A percentile compares a stretch with the other conserved stretches of the same genome.
Evolutionary conservation across 257 asterid genomes (phyloP).

Genomic region (Perilla frutescens): DNA sequence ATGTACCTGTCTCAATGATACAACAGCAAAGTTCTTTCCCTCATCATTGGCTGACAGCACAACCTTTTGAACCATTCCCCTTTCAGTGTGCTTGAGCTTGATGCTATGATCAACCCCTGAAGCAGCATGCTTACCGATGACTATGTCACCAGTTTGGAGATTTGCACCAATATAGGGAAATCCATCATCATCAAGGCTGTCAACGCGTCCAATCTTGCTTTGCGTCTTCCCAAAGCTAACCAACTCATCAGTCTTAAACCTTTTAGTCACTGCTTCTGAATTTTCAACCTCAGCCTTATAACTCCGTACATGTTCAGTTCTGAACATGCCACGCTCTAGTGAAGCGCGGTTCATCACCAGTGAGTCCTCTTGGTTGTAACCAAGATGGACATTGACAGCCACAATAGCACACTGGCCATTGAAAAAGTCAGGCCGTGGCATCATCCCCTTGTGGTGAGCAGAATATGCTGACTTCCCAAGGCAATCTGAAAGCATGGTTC

Average conservation of each 20-base stretch:
- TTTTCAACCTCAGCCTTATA: constrained; percentile 82
- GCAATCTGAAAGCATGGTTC: constrained; percentile 78
- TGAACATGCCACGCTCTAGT: constrained; percentile 93
- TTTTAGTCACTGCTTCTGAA: constrained; percentile 53
- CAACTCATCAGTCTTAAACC: constrained; percentile 57
- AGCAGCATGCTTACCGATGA: constrained; percentile 82
- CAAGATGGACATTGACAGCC: constrained; percentile 91
- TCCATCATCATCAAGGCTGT: constrained; percentile 94
- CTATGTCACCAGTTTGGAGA: constrained; percentile 85
- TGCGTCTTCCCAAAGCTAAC: constrained; percentile 77
- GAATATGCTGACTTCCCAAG: constrained; percentile 69
- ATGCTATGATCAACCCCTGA: constrained; percentile 86
- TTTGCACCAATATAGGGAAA: constrained; percentile 88
- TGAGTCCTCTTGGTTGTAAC: constrained; percentile 97
- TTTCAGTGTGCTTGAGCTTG: constrained; percentile 91
- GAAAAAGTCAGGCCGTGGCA: constrained; percentile 82
- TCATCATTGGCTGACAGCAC: constrained; percentile 86
- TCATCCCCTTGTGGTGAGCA: constrained; percentile 59
- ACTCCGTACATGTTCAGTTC: constrained; percentile 84
- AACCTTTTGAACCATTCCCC: constrained; percentile 95
- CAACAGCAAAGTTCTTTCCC: constrained; percentile 83
- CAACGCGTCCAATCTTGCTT: constrained; percentile 87
- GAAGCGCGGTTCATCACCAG: constrained; percentile 94
- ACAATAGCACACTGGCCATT: constrained; percentile 96
- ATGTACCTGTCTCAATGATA: constrained; percentile 86